Evolutionary conservation across 768 basidiomycete species (phyloP).

Genomic region (Kockovaella imperatae): DNA sequence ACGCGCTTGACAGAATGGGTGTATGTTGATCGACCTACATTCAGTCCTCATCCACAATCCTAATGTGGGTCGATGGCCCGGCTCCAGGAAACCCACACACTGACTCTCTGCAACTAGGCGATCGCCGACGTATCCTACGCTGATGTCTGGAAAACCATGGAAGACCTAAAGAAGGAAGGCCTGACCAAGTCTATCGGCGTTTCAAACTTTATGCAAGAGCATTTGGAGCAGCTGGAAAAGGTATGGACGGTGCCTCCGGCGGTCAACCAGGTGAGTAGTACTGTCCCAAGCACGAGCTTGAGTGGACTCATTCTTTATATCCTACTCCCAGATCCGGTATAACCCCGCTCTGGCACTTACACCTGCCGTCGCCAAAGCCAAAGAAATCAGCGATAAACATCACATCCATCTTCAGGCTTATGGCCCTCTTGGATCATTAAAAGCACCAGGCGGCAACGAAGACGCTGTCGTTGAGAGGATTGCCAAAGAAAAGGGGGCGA

Average conservation of each 20-base stretch:
- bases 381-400: constrained; percentile 32
- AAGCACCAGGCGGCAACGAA: constrained; percentile 13
- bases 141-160: constrained; percentile 58
- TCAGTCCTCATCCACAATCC: constrained; percentile 55
- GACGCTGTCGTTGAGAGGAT: constrained; percentile 15
- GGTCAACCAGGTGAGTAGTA: constrained; percentile 40
- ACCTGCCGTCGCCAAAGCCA: constrained; percentile 21
- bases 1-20: constrained; percentile 2
- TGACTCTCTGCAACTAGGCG: constrained; percentile 1
- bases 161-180: constrained; percentile 52
- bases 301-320: not conserved
- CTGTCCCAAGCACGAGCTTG: not conserved
- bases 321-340: constrained; percentile 43
- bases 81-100: not conserved
- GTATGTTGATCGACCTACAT: not conserved
- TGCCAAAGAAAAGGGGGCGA: constrained; percentile 8
- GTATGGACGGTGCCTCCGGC: constrained; percentile 40
- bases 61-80: constrained; percentile 11
- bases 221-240: constrained; percentile 41
- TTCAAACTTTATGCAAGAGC: constrained; percentile 44
- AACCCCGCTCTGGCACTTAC: constrained; percentile 43
- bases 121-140: constrained; percentile 43
- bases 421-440: constrained; percentile 13
- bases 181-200: constrained; percentile 47
- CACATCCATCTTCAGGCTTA: constrained; percentile 29